phyloP scores from a whole-genome alignment of 768 basidiomycete genomes.

The Neoboletus magnificus region DNA sequence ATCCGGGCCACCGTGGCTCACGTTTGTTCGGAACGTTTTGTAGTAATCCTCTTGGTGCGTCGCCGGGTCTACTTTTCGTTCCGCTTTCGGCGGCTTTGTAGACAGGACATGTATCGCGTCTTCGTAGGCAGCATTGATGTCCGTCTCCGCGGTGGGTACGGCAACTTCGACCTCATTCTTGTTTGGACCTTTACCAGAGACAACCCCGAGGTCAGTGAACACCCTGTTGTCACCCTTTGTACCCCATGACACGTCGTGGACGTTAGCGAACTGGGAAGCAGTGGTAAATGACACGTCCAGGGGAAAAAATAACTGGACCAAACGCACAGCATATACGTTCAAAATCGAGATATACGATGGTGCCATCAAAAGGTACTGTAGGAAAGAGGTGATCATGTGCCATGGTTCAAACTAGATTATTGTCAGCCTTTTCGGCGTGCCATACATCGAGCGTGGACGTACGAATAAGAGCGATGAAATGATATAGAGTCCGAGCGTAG shows the following conservation, averaged over 20 bases:
- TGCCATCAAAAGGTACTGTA: constrained; percentile 90
- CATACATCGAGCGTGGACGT: constrained; percentile 32
- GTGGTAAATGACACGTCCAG: not conserved
- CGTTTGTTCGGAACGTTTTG: constrained; percentile 83
- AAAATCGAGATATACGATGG: constrained; percentile 93
- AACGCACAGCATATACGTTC: constrained; percentile 77
- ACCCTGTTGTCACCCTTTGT: constrained; percentile 94
- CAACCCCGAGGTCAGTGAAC: constrained; percentile 80
- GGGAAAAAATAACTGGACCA: not conserved
- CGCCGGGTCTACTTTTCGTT: constrained; percentile 54
- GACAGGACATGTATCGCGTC: constrained; percentile 83
- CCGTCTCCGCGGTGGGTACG: constrained; percentile 83
- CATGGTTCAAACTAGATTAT: constrained; percentile 83
- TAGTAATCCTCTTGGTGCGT: constrained; percentile 86
- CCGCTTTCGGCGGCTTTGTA: constrained; percentile 73
- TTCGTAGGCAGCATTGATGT: constrained; percentile 87
- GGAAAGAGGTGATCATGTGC: constrained; percentile 96
- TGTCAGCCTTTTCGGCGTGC: not conserved
- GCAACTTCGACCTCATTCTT: constrained; percentile 84
- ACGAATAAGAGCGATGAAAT: constrained; percentile 82
- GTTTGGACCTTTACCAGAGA: constrained; percentile 53
- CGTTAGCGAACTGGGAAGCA: constrained; percentile 66
- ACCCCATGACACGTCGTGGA: constrained; percentile 93
- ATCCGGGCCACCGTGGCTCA: constrained; percentile 26
- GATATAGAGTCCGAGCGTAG: constrained; percentile 89